Conservation (phyloP, 2,329 filamentous ascomycete species). For the Clarireedia paspali region DNA sequence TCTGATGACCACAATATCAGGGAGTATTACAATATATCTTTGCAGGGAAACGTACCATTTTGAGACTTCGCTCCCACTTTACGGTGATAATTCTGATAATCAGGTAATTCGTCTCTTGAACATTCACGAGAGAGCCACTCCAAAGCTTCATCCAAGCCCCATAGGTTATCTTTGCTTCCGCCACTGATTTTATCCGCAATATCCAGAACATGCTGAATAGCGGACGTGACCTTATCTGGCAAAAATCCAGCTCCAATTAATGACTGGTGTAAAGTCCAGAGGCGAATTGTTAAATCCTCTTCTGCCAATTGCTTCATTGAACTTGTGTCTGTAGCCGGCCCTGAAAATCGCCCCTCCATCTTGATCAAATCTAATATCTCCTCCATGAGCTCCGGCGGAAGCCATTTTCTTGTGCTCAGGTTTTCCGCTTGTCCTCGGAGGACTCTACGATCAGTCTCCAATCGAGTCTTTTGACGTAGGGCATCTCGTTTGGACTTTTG, state of each 20-base stretch:
- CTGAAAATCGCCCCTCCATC: conserved; percentile 52
- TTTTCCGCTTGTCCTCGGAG: conserved; percentile 71
- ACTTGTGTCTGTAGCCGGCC: conserved; percentile 22
- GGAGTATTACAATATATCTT: not conserved
- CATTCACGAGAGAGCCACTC: conserved; percentile 86
- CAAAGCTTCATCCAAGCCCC: conserved; percentile 80
- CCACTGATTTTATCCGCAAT: conserved; percentile 55
- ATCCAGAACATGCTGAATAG: conserved; percentile 58
- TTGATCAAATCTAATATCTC: conserved; percentile 67
- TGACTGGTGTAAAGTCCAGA: conserved; percentile 79
- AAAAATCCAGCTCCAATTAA: conserved; percentile 64
- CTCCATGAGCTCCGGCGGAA: conserved; percentile 71
- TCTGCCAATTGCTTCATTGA: conserved; percentile 52
- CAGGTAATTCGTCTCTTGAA: conserved; percentile 57
- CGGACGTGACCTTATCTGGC: conserved; percentile 51
- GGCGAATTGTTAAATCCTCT: conserved; percentile 68
- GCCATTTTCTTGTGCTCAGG: conserved; percentile 68
- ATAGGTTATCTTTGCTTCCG: conserved; percentile 58
- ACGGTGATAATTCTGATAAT: conserved; percentile 50
- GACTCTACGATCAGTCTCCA: conserved; percentile 80
- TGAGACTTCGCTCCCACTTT: conserved; percentile 24
- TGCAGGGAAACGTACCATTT: conserved; percentile 20
- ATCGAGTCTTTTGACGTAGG: conserved; percentile 63
- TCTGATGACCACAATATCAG: conserved; percentile 18
- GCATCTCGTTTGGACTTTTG: conserved; percentile 74